Base-by-base conservation (phyloP, 2,329 filamentous ascomycete genomes). In the Epichloe bromicola region DNA sequence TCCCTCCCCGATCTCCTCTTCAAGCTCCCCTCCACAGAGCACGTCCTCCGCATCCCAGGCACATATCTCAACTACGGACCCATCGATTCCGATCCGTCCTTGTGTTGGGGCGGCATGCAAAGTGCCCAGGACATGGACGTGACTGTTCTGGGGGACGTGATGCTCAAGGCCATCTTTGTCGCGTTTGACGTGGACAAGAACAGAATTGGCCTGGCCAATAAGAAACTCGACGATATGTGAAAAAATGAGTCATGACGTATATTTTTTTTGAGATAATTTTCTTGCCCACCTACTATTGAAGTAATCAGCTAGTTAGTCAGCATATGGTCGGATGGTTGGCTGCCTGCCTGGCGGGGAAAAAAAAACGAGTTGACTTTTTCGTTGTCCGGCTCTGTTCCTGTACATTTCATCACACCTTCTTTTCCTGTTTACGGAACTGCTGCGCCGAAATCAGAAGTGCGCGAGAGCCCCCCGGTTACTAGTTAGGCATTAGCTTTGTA, bases 51-150 rank as follows among this genome's bases (percentile, higher is more conserved):
- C 19, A 70, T 85, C 6, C 73, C 78, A 0, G 79, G 80, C 1
- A 62, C 63, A 2, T 72, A 78, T 52, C 67, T 84, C 54, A 74
- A 76, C 54, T 83, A 79, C 58, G 70, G 78, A 1, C 64, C 70
- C 14, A 66, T 74, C 23, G 65, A 72, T 12, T 67, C 73, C 15
- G 71, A 73, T 11, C 68, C 67, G 2, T 72, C 72, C 30, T 72
- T 64, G 51, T 93, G 88, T 73, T 90, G 79, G 64, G 87, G 87
- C 51, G 88, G 86, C 46, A 76, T 94, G 55, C 88, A 93, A 72
- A 73, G 69, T 36, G 65, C 71, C 42, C 67, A 65, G 15, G 61
- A 60, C 23, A 58, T 71, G 47, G 60, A 63, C 2, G 74, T 83
- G 55, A 79, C 75, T 51, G 88, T 94, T 61, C 78, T 90, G 51